Base-by-base conservation (phyloP, 257 asterid genomes). In the Misopates orontium region DNA sequence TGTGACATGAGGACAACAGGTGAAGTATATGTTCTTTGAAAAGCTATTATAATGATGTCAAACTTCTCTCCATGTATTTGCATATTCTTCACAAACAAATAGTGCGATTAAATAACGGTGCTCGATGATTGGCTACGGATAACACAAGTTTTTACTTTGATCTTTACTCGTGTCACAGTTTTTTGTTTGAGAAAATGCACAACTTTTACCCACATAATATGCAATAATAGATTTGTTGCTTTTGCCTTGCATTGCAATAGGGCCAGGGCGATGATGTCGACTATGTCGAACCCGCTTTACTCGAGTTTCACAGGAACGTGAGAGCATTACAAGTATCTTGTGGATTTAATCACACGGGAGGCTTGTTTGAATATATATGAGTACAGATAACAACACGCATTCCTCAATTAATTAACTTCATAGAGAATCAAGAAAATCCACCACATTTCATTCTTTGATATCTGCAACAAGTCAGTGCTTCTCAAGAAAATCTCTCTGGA, bases 271-370 rank as follows among this genome's bases (percentile, higher is more conserved):
- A 76, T 45, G 98, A 91, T 61, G 70, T 82, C n/a, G 98, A 91
- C 76, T 83, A 73, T 73, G 42, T 68, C n/a, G 87, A 82, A 72
- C 96, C 98, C 16, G 64, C 42, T 70, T 48, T 78, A 67, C 80
- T 91, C 36, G 65, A 81, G 17, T 71, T 89, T 52, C 73, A 68
- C 57, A 22, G 67, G 65, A 78, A 77, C 8, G 77, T 78, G 39
- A 79, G 76, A 75, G 89, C 95, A 17, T 21, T 85, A 47, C 77
- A 85, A 73, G 78, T 91, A 66, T 91, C 98, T 18, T 91, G 98
- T 18, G 98, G 98, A 68, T 91, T 89, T 61, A 91, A 91, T 82
- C 98, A 91, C 76, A 87, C 98, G 0, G 98, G 89, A 36, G 96
- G 78, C 58, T 71, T 91, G 59, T 79, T 89, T 21, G 82, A 83